A percentile compares a stretch with the other conserved stretches of the same genome.
phyloP scores from a whole-genome alignment of 495 filamentous ascomycete species.

The Xylaria venustula region DNA sequence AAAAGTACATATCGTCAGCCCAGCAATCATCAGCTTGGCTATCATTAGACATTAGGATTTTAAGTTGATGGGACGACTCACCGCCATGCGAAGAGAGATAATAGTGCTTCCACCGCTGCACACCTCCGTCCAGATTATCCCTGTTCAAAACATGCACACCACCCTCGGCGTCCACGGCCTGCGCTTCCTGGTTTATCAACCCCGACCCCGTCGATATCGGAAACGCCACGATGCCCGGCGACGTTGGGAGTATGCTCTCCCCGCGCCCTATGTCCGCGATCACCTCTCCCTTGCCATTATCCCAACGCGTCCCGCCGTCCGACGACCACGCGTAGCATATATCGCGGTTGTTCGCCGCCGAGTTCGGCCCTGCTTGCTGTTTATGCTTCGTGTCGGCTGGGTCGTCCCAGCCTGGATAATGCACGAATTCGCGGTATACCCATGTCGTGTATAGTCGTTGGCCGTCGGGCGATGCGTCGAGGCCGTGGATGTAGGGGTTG shows the following conservation, averaged over 20 bases:
- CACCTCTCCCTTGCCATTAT: constrained; percentile 22
- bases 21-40: background rate
- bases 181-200: constrained; percentile 49
- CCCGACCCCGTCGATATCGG: constrained; percentile 40
- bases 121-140: constrained; percentile 29
- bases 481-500: constrained; percentile 51
- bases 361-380: constrained; percentile 42
- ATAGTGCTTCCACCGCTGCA: constrained; percentile 46
- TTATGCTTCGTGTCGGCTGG: constrained; percentile 41
- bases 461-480: constrained; percentile 27
- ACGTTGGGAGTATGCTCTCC: constrained; percentile 34
- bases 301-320: constrained; percentile 41
- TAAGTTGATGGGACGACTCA: too few relatives aligned
- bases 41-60: too few relatives aligned
- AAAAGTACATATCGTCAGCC: background rate
- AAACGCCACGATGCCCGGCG: constrained; percentile 39
- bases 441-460: constrained; percentile 41
- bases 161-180: constrained; percentile 42
- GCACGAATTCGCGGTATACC: constrained; percentile 47
- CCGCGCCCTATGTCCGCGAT: constrained; percentile 36
- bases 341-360: constrained; percentile 46
- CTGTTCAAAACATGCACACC: constrained; percentile 50
- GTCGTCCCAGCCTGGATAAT: constrained; percentile 44
- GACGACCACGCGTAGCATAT: constrained; percentile 47
- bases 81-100: constrained; percentile 37